Percentiles rank a stretch among this genome's conserved stretches.
These are phyloP conservation scores for Neurospora africana DNA, from an alignment of 495 filamentous ascomycete species.

Conservation along the genomic window DNA sequence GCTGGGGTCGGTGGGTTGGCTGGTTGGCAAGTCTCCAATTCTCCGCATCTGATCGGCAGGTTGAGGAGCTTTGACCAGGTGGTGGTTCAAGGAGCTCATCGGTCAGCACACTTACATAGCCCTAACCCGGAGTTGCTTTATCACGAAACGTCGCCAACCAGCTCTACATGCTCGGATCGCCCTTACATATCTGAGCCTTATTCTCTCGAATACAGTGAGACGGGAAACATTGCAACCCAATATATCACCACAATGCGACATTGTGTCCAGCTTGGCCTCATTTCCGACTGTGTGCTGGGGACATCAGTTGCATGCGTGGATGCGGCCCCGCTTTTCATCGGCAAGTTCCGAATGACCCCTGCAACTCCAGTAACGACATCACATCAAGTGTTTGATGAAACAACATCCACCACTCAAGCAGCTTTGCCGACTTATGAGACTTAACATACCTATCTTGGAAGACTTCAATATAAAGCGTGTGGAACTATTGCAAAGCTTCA, in stretches of 20 bases:
- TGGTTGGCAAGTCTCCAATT: neutral
- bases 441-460: neutral
- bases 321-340: neutral
- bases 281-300: neutral
- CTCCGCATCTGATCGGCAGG: neutral
- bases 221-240: neutral
- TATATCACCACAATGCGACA: neutral
- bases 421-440: neutral
- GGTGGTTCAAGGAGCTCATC: neutral
- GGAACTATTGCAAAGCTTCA: neutral
- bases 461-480: neutral
- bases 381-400: neutral
- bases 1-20: neutral
- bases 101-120: neutral
- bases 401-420: neutral
- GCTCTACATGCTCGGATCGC: too few relatives aligned
- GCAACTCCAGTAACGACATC: neutral
- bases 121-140: neutral
- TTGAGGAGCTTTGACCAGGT: neutral
- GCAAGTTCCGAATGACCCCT: neutral
- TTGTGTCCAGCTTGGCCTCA: neutral
- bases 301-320: neutral
- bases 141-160: neutral
- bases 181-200: too few relatives aligned
- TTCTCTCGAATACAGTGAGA: neutral